phyloP scores from a whole-genome alignment of 225 moss, liverwort and hornwort species.

The Straminergon stramineum region DNA sequence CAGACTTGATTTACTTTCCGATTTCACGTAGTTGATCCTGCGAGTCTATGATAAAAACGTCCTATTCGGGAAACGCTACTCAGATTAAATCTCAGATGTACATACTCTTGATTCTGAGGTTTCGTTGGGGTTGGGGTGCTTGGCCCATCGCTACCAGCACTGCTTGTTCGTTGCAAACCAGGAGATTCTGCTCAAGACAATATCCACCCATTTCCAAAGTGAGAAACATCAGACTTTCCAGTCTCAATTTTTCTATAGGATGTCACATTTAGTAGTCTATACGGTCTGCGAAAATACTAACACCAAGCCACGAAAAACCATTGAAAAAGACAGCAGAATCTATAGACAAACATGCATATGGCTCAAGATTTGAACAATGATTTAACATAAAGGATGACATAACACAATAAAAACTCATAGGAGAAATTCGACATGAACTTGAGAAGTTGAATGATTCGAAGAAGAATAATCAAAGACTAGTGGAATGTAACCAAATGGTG shows the following conservation, averaged over 20 bases:
- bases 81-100: background rate
- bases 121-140: conserved; percentile 22
- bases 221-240: background rate
- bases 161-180: conserved; percentile 37
- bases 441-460: background rate
- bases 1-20: background rate
- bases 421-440: background rate
- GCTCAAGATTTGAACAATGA: background rate
- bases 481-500: background rate
- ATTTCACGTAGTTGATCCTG: background rate
- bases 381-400: background rate
- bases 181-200: conserved; percentile 14
- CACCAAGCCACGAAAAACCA: background rate
- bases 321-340: background rate
- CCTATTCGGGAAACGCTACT: background rate
- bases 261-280: background rate
- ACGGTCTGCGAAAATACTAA: background rate
- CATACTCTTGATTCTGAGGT: conserved; percentile 64
- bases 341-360: background rate
- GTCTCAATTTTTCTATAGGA: background rate
- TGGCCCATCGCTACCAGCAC: conserved; percentile 41
- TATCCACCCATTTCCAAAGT: background rate
- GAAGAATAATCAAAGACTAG: background rate
- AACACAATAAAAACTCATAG: background rate
- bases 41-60: background rate